These are phyloP conservation scores for Fusarium sp. DNA, from an alignment of 2,329 filamentous ascomycete species.

Conservation along the genomic window DNA sequence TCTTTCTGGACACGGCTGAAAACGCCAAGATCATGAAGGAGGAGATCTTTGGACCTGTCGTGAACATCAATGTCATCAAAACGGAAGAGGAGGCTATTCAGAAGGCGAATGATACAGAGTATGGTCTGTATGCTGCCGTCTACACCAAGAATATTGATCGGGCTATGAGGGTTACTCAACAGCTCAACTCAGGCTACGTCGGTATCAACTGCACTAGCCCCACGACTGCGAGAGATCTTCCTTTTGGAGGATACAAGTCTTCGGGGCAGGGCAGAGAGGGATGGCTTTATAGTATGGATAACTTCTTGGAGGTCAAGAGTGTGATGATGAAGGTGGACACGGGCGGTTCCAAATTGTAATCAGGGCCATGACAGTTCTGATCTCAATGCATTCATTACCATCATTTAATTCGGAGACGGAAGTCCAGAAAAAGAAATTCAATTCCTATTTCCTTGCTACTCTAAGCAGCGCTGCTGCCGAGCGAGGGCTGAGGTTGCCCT, in stretches of 20 bases:
- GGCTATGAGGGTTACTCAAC: slow-evolving; percentile 57
- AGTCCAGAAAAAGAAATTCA: fast-evolving
- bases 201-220: slow-evolving; percentile 61
- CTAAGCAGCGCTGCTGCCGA: too few species aligned
- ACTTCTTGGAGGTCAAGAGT: slow-evolving; percentile 35
- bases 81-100: slow-evolving; percentile 47
- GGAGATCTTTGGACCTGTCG: slow-evolving; percentile 72
- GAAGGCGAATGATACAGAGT: slow-evolving; percentile 56
- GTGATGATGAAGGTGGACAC: slow-evolving; percentile 34
- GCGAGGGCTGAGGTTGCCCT: not conserved
- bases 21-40: slow-evolving; percentile 61
- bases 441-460: too few species aligned
- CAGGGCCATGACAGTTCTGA: fast-evolving
- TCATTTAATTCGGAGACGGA: not conserved
- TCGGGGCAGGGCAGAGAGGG: slow-evolving; percentile 29
- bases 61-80: slow-evolving; percentile 60
- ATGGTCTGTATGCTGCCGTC: slow-evolving; percentile 64
- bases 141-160: slow-evolving; percentile 64
- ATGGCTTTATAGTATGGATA: slow-evolving; percentile 25
- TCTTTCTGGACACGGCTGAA: slow-evolving; percentile 38
- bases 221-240: slow-evolving; percentile 6
- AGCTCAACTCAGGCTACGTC: slow-evolving; percentile 68
- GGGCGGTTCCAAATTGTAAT: slow-evolving; percentile 3
- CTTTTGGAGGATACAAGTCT: slow-evolving; percentile 30
- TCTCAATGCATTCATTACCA: not conserved